phyloP scores from a whole-genome alignment of 495 filamentous ascomycete genomes.

The Apiosordaria backusii region DNA sequence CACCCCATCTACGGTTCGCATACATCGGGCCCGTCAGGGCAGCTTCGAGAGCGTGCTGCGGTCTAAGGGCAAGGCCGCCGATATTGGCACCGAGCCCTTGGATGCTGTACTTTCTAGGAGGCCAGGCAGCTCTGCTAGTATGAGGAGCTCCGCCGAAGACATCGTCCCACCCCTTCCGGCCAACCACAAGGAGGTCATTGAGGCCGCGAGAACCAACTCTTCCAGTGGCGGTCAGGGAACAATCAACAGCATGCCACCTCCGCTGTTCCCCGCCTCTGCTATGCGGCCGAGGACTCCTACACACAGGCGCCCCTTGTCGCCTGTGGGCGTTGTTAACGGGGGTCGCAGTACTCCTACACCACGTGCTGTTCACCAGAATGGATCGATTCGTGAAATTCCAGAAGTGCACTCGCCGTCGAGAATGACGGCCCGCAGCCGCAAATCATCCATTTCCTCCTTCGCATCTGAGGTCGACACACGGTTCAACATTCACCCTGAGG shows the following conservation, averaged over 20 bases:
- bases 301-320: conserved; percentile 37
- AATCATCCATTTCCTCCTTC: conserved; percentile 92
- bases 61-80: conserved; percentile 32
- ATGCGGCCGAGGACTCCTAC: conserved; percentile 71
- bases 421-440: conserved; percentile 46
- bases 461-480: conserved; percentile 87
- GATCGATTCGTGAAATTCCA: conserved; percentile 34
- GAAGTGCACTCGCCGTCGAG: conserved; percentile 42
- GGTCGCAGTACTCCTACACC: conserved; percentile 41
- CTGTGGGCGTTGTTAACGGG: conserved; percentile 27
- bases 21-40: conserved; percentile 37
- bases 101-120: conserved; percentile 38
- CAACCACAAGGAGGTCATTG: conserved; percentile 80
- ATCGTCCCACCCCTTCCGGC: conserved; percentile 67
- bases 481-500: conserved; percentile 69
- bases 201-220: conserved; percentile 62
- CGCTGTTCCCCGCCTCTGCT: conserved; percentile 75
- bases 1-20: conserved; percentile 34
- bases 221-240: conserved; percentile 43
- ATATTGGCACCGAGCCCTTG: conserved; percentile 21
- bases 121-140: conserved; percentile 69
- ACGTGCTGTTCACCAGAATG: conserved; percentile 29
- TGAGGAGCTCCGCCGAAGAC: conserved; percentile 29
- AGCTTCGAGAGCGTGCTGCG: conserved; percentile 38
- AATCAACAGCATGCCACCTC: conserved; percentile 75